phyloP scores from a whole-genome alignment of 192 early-diverging fungal genomes.

The Coemansia sp. region DNA sequence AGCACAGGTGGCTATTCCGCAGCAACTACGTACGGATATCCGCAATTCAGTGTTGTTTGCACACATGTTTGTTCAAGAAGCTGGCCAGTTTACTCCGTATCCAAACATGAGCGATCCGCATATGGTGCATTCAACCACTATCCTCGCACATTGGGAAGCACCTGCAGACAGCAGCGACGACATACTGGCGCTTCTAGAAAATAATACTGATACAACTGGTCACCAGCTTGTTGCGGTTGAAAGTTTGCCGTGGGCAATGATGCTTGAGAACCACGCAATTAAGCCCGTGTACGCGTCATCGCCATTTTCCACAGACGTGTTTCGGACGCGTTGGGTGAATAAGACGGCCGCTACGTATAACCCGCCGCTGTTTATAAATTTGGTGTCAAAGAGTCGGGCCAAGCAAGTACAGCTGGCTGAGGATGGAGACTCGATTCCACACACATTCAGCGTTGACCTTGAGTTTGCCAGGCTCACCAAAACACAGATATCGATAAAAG shows the following conservation, averaged over 20 bases:
- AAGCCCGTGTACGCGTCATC: not conserved
- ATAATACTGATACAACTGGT: not conserved
- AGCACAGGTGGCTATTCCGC: conserved; percentile 4
- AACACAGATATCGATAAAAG: not conserved
- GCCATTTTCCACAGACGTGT: not conserved
- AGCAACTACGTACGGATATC: not conserved
- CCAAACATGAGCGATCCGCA: conserved; percentile 18
- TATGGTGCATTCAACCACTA: conserved; percentile 7
- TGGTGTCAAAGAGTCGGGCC: not conserved
- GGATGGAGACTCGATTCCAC: not conserved
- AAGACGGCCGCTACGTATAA: not conserved
- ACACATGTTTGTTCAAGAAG: conserved; percentile 17
- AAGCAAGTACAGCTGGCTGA: not conserved
- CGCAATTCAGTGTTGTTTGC: not conserved
- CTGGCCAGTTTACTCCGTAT: conserved; percentile 3
- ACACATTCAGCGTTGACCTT: not conserved
- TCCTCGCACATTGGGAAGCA: conserved; percentile 9
- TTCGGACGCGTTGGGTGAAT: not conserved
- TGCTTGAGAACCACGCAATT: conserved; percentile 1
- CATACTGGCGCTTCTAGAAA: not conserved
- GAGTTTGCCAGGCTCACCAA: not conserved
- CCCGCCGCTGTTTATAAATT: conserved; percentile 3
- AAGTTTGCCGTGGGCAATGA: conserved; percentile 13
- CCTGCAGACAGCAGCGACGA: not conserved
- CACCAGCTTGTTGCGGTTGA: conserved; percentile 10